Evolutionary conservation across 108 stramenopile species (phyloP), one percentile per base, ranked within the genome.

Genomic region (Aurantiochytrium sp.): DNA sequence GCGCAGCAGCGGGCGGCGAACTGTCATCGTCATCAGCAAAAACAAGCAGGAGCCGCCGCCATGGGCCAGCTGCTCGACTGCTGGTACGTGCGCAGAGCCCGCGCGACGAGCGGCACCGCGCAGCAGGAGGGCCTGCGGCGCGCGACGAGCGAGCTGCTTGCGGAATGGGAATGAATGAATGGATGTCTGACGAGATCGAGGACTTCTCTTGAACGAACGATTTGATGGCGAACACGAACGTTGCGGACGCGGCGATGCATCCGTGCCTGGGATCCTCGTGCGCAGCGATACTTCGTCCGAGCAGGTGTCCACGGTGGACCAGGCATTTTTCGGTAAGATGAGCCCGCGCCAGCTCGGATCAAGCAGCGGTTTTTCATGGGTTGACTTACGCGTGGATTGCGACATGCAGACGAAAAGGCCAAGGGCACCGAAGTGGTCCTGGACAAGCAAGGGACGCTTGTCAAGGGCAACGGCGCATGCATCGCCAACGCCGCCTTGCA

Each of bases 1-100:
- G 73, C 45, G 73, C 73, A 1, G 17, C 24, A 81, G 15, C 8
- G 50, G 50, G 8, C 17, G 50, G 1, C n/a, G n/a, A n/a, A n/a
- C n/a, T n/a, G n/a, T n/a, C n/a, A n/a, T n/a, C n/a, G n/a, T n/a
- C n/a, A n/a, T n/a, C n/a, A n/a, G n/a, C n/a, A n/a, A n/a, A n/a
- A n/a, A n/a, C n/a, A n/a, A n/a, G n/a, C n/a, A n/a, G n/a, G n/a
- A n/a, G n/a, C 42, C 17, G 39, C 17, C 45, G 24, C 17, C 42
- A 81, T 81, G 73, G 73, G 73, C 30, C 73, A 81, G 73, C 21
- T 81, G 6, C 73, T 81, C 42, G 73, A 81, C 12, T 81, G 73
- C 73, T 81, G 73, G 73, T 81, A 48, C 39, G 73, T 48, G 1
- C 19, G 3, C 34, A 32, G 59, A 19, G 1, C 59, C 32, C 22